phyloP scores from a whole-genome alignment of 305 asterid genomes.

The Fraxinus velutina region DNA sequence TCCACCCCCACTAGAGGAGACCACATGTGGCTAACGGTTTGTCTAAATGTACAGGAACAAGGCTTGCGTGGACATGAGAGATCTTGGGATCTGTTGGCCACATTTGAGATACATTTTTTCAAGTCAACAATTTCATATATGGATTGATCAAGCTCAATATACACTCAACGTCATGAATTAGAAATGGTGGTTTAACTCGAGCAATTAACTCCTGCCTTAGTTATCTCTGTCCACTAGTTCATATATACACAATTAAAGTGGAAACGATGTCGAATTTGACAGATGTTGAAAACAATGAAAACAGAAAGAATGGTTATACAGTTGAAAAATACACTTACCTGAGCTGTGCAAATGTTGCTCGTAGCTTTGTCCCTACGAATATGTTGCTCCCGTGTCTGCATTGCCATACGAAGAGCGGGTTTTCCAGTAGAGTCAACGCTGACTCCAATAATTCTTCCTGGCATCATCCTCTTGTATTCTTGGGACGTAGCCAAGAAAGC shows the following conservation, averaged over 20 bases:
- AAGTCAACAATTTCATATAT: background rate
- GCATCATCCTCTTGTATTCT: conserved; percentile 98
- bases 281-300: background rate
- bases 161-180: background rate
- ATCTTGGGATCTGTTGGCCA: background rate
- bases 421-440: conserved; percentile 88
- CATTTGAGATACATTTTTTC: background rate
- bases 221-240: background rate
- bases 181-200: background rate
- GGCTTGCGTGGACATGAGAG: background rate
- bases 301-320: background rate
- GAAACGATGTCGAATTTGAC: background rate
- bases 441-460: conserved; percentile 90
- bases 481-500: conserved; percentile 97
- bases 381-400: conserved; percentile 98
- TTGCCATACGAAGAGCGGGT: conserved; percentile 94
- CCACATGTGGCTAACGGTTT: background rate
- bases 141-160: background rate
- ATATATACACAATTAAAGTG: background rate
- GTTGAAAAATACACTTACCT: conserved; percentile 36
- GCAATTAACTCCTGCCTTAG: background rate
- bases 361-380: conserved; percentile 96
- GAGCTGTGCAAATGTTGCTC: conserved; percentile 96
- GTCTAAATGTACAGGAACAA: background rate
- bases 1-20: background rate